Base-by-base conservation (phyloP, 345 rosid genomes). In the Linum lewisii region DNA sequence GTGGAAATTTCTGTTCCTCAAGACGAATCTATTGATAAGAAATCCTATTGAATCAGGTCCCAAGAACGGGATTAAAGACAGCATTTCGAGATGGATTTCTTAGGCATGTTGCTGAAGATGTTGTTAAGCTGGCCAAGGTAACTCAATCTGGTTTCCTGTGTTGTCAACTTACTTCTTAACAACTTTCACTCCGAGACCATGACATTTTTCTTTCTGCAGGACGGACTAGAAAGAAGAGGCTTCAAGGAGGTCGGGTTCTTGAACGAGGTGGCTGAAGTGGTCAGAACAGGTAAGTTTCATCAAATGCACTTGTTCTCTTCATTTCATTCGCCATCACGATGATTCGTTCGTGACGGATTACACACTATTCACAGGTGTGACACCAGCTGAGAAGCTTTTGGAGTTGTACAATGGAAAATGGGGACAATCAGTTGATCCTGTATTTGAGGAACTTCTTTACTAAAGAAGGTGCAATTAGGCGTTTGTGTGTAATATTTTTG, bases 161-260 rank as follows among this genome's bases (percentile, higher is more conserved):
- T 19, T 25, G 7, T 44, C 26, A 22, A 24, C 62, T 32, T 38
- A 59, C 47, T 59, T 38, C 21, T 8, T 70, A 24, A 51, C 53
- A 54, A 18, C 62, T 59, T 26, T 8, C 25, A 38, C 47, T 53
- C 29, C 44, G 18, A 20, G 24, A 59, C 22, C 29, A 37, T n/a
- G 9, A 36, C 14, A 23, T 11, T 18, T 59, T 32, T 24, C 59
- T 57, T 65, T 59, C 59, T 74, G 69, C 77, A 89, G 99, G 97
- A 84, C 67, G 97, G 99, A 63, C 69, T 93, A 72, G 96, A 93
- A 77, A 84, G 95, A 25, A 77, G 97, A 76, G 99, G 99, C 49
- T 93, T 63, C 68, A 93, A 93, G 80, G 99, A 93, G 80, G 65
- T 81, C 0, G 88, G 92, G 9, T 89, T 93, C 84, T 74, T 93